Evolutionary conservation across 495 filamentous ascomycete species (phyloP), one percentile per base, ranked within the genome.

Genomic region (Podospora tetraspora): DNA sequence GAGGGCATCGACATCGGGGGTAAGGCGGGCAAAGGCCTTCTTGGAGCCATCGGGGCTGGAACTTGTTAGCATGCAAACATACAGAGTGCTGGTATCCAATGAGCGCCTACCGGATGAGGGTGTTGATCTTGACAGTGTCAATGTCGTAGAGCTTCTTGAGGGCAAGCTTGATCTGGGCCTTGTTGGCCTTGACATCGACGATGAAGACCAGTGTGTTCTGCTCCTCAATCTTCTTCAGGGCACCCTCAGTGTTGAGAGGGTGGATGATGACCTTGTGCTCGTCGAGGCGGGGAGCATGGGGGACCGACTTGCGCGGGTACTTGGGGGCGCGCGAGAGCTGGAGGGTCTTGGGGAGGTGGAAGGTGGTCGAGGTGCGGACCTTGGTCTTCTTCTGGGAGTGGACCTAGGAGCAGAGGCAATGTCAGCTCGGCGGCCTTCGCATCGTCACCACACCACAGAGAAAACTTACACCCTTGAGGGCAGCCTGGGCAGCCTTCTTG

Each of bases 221-320:
- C 91, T 98, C 95, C 89, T 98, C 96, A 72, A 98, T 96, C 91
- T 97, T 97, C 92, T 99, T 99, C 92, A 99, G 97, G 77, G 95
- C 96, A 73, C 89, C 92, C 89, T 99, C 95, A 64, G 95, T 97
- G 87, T 99, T 99, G 70, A 99, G 86, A 57, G 78, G 78, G 86
- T 91, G 87, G 74, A 92, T 84, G 78, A 96, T 89, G 78, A 94
- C 83, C 86, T 95, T 94, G 87, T 90, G 88, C 83, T 92, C 90
- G 82, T 99, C 95, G 78, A 98, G 90, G 71, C 92, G 92, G 74
- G 94, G 90, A 74, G 87, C 88, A 77, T 95, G 91, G 66, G 92
- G 89, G 79, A 99, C 87, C 72, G 92, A 93, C 87, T 93, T 94
- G 85, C 94, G 92, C 71, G 91, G 95, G 89, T 97, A 99, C 85